phyloP scores from a whole-genome alignment of 2,329 filamentous ascomycete genomes.

The Aaosphaeria arxii region DNA sequence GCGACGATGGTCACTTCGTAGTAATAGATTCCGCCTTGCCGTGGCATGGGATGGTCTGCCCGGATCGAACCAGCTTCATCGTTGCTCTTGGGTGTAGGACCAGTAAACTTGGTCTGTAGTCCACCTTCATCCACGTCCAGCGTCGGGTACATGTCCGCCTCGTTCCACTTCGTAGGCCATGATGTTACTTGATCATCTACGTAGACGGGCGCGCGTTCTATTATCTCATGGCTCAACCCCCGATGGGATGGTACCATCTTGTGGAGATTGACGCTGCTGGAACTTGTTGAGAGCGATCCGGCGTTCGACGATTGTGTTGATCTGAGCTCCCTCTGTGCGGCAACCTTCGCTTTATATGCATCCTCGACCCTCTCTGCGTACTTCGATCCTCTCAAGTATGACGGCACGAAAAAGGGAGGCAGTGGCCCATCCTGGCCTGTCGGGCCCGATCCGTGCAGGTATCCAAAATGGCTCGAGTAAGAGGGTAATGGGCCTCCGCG shows the following conservation, averaged over 20 bases:
- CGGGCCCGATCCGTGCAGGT: slow-evolving; percentile 25
- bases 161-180: slow-evolving; percentile 83
- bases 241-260: slow-evolving; percentile 63
- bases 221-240: slow-evolving; percentile 78
- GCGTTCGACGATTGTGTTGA: slow-evolving; percentile 45
- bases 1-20: slow-evolving; percentile 72
- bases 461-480: slow-evolving; percentile 48
- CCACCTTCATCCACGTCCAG: slow-evolving; percentile 75
- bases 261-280: slow-evolving; percentile 57
- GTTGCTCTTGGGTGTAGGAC: slow-evolving; percentile 55
- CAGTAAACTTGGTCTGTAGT: slow-evolving; percentile 63
- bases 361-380: slow-evolving; percentile 76
- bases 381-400: slow-evolving; percentile 74
- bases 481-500: slow-evolving; percentile 42
- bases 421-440: slow-evolving; percentile 21
- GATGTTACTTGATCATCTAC: slow-evolving; percentile 61
- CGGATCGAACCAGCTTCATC: slow-evolving; percentile 81
- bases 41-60: slow-evolving; percentile 81
- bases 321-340: slow-evolving; percentile 44
- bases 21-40: slow-evolving; percentile 91
- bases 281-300: slow-evolving; percentile 53
- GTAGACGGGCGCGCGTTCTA: slow-evolving; percentile 68
- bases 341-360: slow-evolving; percentile 60
- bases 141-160: slow-evolving; percentile 67
- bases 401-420: slow-evolving; percentile 72